These are phyloP conservation scores for Diplodia mutila DNA, from an alignment of 2,329 filamentous ascomycete species.

Conservation along the genomic window DNA sequence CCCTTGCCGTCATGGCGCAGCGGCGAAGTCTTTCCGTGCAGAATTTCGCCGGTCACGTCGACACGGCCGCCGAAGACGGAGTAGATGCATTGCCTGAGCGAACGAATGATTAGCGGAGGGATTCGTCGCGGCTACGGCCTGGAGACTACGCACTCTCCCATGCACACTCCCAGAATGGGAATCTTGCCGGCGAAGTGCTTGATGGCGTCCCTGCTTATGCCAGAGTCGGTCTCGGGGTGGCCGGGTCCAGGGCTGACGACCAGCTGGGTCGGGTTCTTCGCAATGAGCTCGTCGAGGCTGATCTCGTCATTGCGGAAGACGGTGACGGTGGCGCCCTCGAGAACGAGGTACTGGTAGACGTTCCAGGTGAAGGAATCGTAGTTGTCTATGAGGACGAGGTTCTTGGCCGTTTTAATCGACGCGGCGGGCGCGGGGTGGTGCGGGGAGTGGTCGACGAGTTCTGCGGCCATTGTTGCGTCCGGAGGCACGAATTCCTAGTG, in stretches of 20 bases:
- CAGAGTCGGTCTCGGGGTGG: slow-evolving; percentile 88
- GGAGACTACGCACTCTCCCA: slow-evolving; percentile 77
- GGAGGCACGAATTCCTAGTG: neutral
- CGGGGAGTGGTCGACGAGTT: slow-evolving; percentile 79
- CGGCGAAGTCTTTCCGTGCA: slow-evolving; percentile 95
- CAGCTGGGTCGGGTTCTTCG: slow-evolving; percentile 85
- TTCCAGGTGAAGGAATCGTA: slow-evolving; percentile 99
- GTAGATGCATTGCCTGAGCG: slow-evolving; percentile 83
- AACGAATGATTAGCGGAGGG: slow-evolving; percentile 21
- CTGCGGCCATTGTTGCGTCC: slow-evolving; percentile 48
- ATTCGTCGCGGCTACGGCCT: neutral
- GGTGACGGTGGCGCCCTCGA: slow-evolving; percentile 90
- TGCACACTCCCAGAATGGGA: slow-evolving; percentile 95
- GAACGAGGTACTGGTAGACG: slow-evolving; percentile 94
- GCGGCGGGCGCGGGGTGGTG: slow-evolving; percentile 76
- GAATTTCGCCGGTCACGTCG: slow-evolving; percentile 89
- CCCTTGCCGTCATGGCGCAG: slow-evolving; percentile 88
- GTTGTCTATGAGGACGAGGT: slow-evolving; percentile 95
- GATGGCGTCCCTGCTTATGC: slow-evolving; percentile 90
- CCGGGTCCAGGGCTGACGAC: slow-evolving; percentile 95
- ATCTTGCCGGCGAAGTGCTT: slow-evolving; percentile 91
- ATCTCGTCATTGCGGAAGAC: slow-evolving; percentile 94
- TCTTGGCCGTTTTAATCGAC: slow-evolving; percentile 77
- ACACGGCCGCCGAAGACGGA: slow-evolving; percentile 91
- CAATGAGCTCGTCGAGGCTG: slow-evolving; percentile 78